Evolutionary conservation across 2,329 filamentous ascomycete species (phyloP), one percentile per base, ranked within the genome.

Genomic region (Colletotrichum sojae): DNA sequence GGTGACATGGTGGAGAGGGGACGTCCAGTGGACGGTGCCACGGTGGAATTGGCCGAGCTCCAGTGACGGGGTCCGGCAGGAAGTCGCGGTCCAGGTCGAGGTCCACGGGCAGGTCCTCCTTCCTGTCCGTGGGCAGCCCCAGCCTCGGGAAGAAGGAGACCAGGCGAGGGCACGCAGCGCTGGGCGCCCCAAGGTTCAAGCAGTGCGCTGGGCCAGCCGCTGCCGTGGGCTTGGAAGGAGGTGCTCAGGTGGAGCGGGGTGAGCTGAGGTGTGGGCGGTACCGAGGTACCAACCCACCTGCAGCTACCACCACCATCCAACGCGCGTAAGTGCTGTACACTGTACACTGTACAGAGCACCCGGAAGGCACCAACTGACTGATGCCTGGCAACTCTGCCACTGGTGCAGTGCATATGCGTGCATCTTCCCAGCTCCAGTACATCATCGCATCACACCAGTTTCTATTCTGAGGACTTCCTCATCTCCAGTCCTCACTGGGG

Each of bases 221-320:
- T 27, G 36, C 48, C 53, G 39, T 43, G 40, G 40, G 40, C 40
- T 43, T 36, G 18, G 51, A 53, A 40, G 27, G 53, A 31, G 43
- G 58, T 63, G 59, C 54, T 25, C 46, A 53, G 36, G 31, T 31
- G 31, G 39, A 16, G 58, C 58, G 48, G 48, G 58, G 58, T 53
- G 58, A 63, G n/a, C 53, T 58, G 48, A 49, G 31, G 65, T 46
- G 61, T 65, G 65, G 60, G 60, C 64, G 65, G 49, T 43, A 59
- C 60, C 18, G 40, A 48, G 20, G 40, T 43, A n/a, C 40, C 40
- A n/a, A 8, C 40, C 13, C 40, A 15, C 5, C 5, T 43, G 39
- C 39, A 10, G 13, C 39, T 40, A 15, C 39, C 39, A 40, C 39
- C 13, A n/a, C 40, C 40, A 43, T 5, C 16, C 13, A 15, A 10